A percentile compares a stretch with the other conserved stretches of the same genome.
Evolutionary conservation across 2,329 filamentous ascomycete genomes (phyloP).

Genomic region (Colletotrichum caudatum): DNA sequence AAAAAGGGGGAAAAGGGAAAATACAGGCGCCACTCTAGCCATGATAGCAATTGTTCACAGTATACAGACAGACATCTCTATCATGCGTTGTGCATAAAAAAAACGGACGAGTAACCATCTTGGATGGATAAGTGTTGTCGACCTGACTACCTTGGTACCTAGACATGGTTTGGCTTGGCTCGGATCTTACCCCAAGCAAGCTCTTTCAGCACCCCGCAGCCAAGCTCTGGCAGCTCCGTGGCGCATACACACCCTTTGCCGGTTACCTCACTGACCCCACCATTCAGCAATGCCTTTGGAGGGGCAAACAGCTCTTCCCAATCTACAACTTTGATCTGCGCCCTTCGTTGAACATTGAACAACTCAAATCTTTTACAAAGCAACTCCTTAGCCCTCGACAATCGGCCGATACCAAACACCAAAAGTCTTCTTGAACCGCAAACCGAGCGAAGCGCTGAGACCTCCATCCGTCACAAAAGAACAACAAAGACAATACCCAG

Average conservation of each 20-base stretch:
- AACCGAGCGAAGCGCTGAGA: not conserved
- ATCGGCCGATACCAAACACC: not conserved
- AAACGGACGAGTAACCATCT: not conserved
- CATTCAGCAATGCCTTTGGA: constrained; percentile 20
- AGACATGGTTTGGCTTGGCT: not conserved
- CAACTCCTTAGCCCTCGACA: not conserved
- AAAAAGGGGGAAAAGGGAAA: not conserved
- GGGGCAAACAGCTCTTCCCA: constrained; percentile 30
- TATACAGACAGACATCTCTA: not conserved
- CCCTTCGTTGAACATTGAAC: not conserved
- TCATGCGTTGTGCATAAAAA: not conserved
- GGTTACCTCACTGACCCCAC: constrained; percentile 39
- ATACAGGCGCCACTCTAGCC: not conserved
- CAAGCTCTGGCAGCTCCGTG: constrained; percentile 10
- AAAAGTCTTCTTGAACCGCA: not conserved
- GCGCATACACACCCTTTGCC: not conserved
- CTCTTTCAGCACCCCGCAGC: constrained; percentile 34
- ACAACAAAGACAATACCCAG: not conserved
- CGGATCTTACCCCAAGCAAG: constrained; percentile 34
- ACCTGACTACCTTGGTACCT: not conserved
- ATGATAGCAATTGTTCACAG: not conserved
- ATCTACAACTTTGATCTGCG: not conserved
- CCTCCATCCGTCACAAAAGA: not conserved
- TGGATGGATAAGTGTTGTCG: no score
- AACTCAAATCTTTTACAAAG: constrained; percentile 1